Conservation (phyloP, 306 rosid genomes). For the Carpinus fangiana region DNA sequence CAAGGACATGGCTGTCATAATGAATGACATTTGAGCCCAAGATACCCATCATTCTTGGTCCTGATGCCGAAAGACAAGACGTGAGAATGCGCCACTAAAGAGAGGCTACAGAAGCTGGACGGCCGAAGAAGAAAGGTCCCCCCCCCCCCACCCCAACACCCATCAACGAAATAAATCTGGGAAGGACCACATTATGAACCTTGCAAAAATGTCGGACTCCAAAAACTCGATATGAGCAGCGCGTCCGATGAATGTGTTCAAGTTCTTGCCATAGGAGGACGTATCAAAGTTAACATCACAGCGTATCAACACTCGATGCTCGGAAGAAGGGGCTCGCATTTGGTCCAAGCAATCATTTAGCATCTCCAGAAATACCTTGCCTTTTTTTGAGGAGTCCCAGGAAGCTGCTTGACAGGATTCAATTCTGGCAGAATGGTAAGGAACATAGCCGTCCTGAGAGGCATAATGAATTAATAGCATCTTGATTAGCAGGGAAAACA, state of each 20-base stretch:
- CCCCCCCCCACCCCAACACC: not conserved
- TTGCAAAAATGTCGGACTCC: slow-evolving; percentile 78
- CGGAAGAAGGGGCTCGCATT: slow-evolving; percentile 56
- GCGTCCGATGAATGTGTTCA: slow-evolving; percentile 77
- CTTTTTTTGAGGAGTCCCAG: slow-evolving; percentile 67
- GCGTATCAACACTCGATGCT: slow-evolving; percentile 75
- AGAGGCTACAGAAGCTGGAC: slow-evolving; percentile 19
- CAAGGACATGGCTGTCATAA: slow-evolving; percentile 6
- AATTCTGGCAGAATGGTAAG: slow-evolving; percentile 94
- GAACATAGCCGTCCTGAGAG: slow-evolving; percentile 89
- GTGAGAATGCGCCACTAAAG: not conserved
- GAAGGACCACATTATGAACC: slow-evolving; percentile 93
- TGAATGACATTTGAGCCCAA: not conserved
- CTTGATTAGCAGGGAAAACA: not conserved
- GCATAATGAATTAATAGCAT: slow-evolving; percentile 21
- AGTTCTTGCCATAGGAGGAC: slow-evolving; percentile 79
- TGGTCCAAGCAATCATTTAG: slow-evolving; percentile 83
- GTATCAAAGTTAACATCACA: slow-evolving; percentile 89
- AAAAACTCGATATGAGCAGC: slow-evolving; percentile 93
- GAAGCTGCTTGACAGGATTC: slow-evolving; percentile 88
- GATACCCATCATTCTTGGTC: slow-evolving; percentile 9
- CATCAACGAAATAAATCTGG: slow-evolving; percentile 64
- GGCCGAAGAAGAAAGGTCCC: slow-evolving; percentile 13
- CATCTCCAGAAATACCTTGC: slow-evolving; percentile 76
- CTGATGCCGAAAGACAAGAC: not conserved